These are phyloP conservation scores for Macrolepiota albuminosa DNA, from an alignment of 768 basidiomycete genomes.

Conservation along the genomic window DNA sequence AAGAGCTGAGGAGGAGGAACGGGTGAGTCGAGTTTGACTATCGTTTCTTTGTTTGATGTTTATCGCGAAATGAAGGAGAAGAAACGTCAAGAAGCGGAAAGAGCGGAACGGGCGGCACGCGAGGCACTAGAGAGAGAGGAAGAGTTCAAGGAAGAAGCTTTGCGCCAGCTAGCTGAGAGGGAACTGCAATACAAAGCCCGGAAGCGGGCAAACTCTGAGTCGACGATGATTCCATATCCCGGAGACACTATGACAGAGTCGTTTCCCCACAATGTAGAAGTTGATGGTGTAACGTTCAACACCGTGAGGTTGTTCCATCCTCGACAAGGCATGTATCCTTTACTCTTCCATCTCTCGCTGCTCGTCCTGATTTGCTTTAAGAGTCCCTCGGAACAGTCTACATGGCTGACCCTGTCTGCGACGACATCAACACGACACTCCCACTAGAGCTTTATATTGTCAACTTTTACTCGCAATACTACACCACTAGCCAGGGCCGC, in stretches of 20 bases:
- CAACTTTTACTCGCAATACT: conserved; percentile 65
- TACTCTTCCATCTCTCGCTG: not conserved
- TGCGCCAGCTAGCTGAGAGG: conserved; percentile 51
- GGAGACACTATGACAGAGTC: conserved; percentile 55
- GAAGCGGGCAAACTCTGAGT: conserved; percentile 22
- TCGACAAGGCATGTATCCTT: conserved; percentile 44
- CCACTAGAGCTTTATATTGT: conserved; percentile 68
- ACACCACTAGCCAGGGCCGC: conserved; percentile 60
- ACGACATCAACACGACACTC: conserved; percentile 48
- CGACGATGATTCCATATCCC: conserved; percentile 27
- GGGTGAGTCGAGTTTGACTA: conserved; percentile 36
- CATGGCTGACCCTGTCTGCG: conserved; percentile 71
- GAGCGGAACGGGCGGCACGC: conserved; percentile 48
- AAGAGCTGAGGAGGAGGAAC: conserved; percentile 66
- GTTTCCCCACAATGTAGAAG: conserved; percentile 52
- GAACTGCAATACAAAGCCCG: conserved; percentile 52
- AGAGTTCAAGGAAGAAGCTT: conserved; percentile 61
- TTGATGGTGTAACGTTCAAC: conserved; percentile 55
- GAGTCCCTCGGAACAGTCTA: conserved; percentile 65
- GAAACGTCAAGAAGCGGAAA: conserved; percentile 49
- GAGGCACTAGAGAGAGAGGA: conserved; percentile 58
- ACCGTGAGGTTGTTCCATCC: conserved; percentile 72
- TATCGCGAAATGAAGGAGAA: conserved; percentile 38
- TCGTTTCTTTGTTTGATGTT: not conserved
- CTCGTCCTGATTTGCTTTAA: conserved; percentile 16